Evolutionary conservation across 2,329 filamentous ascomycete genomes (phyloP).

Genomic region (Pestalotiopsis sp.): DNA sequence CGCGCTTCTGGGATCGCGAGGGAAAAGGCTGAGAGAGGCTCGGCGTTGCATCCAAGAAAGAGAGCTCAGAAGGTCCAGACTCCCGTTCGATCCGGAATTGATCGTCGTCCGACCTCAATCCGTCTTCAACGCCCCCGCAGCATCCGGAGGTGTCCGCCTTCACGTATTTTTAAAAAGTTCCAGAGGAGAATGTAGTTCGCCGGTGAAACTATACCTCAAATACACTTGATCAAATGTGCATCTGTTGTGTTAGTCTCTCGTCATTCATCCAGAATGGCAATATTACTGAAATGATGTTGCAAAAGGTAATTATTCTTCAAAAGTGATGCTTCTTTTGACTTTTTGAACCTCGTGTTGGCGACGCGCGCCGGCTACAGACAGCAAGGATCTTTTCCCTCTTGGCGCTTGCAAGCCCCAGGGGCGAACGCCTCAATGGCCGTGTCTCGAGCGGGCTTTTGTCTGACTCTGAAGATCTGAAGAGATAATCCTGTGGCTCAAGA

Average conservation of each 20-base stretch:
- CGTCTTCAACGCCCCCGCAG: neutral
- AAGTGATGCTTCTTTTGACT: neutral
- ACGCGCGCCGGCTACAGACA: neutral
- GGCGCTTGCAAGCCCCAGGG: neutral
- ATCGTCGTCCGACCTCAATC: slow-evolving; percentile 6
- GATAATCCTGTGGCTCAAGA: neutral
- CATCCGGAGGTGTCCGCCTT: neutral
- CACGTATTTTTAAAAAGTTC: neutral
- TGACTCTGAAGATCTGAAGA: neutral
- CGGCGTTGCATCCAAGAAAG: neutral
- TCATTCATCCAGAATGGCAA: too few relatives aligned
- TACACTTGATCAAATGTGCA: too few relatives aligned
- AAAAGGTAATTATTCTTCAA: neutral
- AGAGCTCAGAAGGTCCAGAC: neutral
- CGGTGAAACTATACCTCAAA: neutral
- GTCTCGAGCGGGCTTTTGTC: neutral
- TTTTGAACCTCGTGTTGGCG: neutral
- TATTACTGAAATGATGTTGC: neutral
- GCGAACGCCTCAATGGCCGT: neutral
- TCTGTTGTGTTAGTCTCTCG: too few relatives aligned
- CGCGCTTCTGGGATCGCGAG: neutral
- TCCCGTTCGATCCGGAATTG: slow-evolving; percentile 5
- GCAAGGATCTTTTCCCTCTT: neutral
- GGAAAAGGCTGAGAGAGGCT: neutral
- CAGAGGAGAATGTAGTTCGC: neutral